Evolutionary conservation across 2,329 filamentous ascomycete species (phyloP), one percentile per base, ranked within the genome.

Genomic region (Colletotrichum liriopes): DNA sequence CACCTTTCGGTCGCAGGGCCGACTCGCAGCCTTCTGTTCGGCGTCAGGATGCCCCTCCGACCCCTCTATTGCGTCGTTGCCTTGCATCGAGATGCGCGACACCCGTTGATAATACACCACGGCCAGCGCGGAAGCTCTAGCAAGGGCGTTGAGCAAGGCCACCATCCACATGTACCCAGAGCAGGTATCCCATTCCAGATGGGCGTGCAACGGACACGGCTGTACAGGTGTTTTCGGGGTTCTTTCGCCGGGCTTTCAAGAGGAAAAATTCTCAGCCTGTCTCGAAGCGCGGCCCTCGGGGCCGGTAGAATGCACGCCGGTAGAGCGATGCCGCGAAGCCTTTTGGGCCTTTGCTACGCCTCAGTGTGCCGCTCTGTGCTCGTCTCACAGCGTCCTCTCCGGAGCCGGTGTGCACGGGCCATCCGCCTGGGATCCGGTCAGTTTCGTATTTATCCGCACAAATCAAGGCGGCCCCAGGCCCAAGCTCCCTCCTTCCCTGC

Each of bases 381-480:
- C n/a, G n/a, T 26, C 37, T 11, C 54, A 37, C 58, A 45, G 29
- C 11, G 35, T 43, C 49, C 39, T 23, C 59, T 58, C 54, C 65
- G 58, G 54, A 52, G 59, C 70, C 65, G 65, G 32, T 43, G 59
- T 2, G 66, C 70, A 70, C 59, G 60, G 70, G 39, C 39, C 70
- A 72, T 2, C 16, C 39, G 45, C 6, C 45, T 63, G 58, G 65
- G 65, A 70, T 70, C 39, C 54, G 56, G 37, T 26, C 52, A 70
- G 70, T 72, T 70, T 72, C 70, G 70, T 60, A 72, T 70, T 60
- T 72, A 72, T 70, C 70, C 65, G 70, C 70, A 29, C 70, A 72
- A 72, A 72, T 72, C 70, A 72, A 72, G 70, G 70, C 70, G 37
- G 70, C 60, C 70, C 51, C 52, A 51, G 70, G 70, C 60, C 70